Base-by-base conservation (phyloP, 768 basidiomycete genomes). In the Dioszegia crocea region DNA sequence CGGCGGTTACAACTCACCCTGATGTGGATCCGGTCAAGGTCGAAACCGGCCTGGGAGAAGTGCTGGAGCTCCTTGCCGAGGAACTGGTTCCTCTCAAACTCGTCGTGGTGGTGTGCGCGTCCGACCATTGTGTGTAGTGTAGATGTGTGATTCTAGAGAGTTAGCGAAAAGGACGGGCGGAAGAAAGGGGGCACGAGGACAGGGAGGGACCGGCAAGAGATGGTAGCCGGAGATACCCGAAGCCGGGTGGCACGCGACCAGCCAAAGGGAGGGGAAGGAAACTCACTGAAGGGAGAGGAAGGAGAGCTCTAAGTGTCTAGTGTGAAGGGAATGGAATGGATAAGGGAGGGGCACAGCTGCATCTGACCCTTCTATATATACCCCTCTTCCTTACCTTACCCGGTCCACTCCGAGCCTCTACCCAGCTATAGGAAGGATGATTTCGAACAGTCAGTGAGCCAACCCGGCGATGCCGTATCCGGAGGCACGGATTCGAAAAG, bases 31-130 rank as follows among this genome's bases (percentile, higher is more conserved):
- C 88, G 85, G 73, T 93, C 88, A 88, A 98, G 96, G 81, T 99
- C 94, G 80, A 99, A 98, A 62, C 96, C 96, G 58, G 96, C 94
- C 78, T 96, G 88, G 38, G 94, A 98, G 84, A 96, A 96, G 80
- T 92, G 90, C 77, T 91, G 88, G 71, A 98, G 84, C 75, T 98
- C 93, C 68, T 84, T 86, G 70, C 90, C 91, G 71, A 94, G 87
- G 76, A 93, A 73, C 56, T 67, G 64, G 60, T 73, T 73, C 53
- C 54, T 43, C 53, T 72, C 67, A 59, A 67, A 63, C 52, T 72
- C 67, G 50, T 69, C 66, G 62, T 73, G 66, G 60, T 65, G 67
- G 59, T 73, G 71, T 60, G 47, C 39, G 36, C 47, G 33, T 46
- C 23, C 21, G 38, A 50, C 39, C 40, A 59, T 59, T 39, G 40